Percentiles rank a stretch among this genome's conserved stretches.
Evolutionary conservation across 768 basidiomycete genomes (phyloP).

Genomic region (Tricholoma flavovirens): DNA sequence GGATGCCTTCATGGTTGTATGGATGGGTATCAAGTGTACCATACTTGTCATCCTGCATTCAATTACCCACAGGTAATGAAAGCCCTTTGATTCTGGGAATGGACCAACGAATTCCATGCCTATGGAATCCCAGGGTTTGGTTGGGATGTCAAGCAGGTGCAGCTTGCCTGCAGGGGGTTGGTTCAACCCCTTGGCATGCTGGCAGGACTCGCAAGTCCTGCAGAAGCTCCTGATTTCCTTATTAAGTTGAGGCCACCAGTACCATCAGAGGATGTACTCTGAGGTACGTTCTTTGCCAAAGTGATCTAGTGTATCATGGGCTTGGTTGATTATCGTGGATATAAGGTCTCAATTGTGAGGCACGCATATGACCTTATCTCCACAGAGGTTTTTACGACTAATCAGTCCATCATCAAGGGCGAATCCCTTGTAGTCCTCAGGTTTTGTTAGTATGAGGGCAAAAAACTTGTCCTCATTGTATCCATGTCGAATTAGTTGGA

Average conservation of each 20-base stretch:
- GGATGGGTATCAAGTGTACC: too few species aligned
- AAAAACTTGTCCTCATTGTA: too few species aligned
- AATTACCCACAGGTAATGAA: neutral
- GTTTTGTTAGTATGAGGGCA: too few species aligned
- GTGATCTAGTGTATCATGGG: constrained; percentile 5
- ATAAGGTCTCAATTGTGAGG: neutral
- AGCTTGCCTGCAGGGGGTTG: neutral
- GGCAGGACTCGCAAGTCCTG: neutral
- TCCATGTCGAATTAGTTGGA: too few species aligned
- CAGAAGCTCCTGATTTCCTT: neutral
- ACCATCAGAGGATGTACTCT: constrained; percentile 19
- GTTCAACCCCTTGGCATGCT: too few species aligned
- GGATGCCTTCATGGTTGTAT: too few species aligned
- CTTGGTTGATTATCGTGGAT: neutral
- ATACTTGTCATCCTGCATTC: too few species aligned
- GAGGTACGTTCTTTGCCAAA: constrained; percentile 1
- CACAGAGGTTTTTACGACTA: neutral
- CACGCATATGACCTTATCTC: neutral
- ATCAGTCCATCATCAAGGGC: too few species aligned
- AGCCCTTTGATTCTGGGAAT: too few species aligned
- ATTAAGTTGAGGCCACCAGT: constrained; percentile 23
- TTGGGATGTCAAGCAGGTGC: neutral
- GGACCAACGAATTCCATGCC: too few species aligned
- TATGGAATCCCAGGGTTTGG: too few species aligned
- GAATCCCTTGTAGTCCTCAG: too few species aligned